phyloP scores from a whole-genome alignment of 306 rosid species.

The Vachellia pachyceras region DNA sequence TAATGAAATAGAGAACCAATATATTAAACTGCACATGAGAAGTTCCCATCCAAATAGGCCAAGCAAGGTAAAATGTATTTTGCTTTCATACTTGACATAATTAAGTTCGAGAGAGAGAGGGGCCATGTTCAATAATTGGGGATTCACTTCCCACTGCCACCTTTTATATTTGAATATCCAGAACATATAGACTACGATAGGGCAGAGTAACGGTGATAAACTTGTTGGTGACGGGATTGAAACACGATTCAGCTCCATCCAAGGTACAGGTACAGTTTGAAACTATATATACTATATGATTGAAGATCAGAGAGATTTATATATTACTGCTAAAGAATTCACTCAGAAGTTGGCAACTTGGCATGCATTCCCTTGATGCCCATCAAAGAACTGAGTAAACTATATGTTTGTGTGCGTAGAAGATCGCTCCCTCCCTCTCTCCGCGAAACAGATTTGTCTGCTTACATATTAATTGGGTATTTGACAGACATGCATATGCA shows the following conservation, averaged over 20 bases:
- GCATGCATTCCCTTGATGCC: not conserved
- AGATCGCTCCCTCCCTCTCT: conserved; percentile 2
- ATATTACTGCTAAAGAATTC: not conserved
- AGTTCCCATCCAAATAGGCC: conserved; percentile 30
- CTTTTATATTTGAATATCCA: not conserved
- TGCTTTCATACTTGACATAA: conserved; percentile 20
- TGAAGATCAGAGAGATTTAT: conserved; percentile 2
- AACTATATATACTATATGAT: too few species aligned
- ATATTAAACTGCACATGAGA: conserved; percentile 32
- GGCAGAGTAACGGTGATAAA: conserved; percentile 35
- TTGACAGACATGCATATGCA: not conserved
- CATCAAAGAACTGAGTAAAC: conserved; percentile 44
- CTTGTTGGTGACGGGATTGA: conserved; percentile 41
- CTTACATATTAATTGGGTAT: not conserved
- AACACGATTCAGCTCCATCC: conserved; percentile 18
- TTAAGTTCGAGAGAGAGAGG: not conserved
- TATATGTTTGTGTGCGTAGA: too few species aligned
- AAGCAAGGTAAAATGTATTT: conserved; percentile 45
- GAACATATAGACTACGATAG: not conserved
- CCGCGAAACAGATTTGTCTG: conserved; percentile 16
- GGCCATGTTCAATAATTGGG: not conserved
- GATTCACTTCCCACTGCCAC: not conserved
- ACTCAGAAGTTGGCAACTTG: conserved; percentile 34
- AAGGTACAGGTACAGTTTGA: too few species aligned
- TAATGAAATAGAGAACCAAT: conserved; percentile 34